Percentiles rank a stretch among this genome's conserved stretches.
phyloP scores from a whole-genome alignment of 2,329 filamentous ascomycete species.

The Aspergillus luchuensis region DNA sequence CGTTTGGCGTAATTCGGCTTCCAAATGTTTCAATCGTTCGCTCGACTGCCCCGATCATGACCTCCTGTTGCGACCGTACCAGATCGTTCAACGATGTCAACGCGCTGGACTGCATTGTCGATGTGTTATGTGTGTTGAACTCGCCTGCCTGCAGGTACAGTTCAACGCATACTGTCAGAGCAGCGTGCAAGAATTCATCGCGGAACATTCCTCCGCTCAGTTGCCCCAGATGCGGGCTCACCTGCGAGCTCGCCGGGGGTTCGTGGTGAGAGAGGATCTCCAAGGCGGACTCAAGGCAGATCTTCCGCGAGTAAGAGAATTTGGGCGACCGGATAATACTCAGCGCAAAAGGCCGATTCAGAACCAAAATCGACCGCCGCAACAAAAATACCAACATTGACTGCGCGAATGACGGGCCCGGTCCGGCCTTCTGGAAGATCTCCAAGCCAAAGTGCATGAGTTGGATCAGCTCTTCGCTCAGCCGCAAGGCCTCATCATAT shows the following conservation, averaged over 20 bases:
- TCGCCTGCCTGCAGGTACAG: conserved; percentile 35
- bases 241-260: conserved; percentile 22
- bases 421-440: conserved; percentile 27
- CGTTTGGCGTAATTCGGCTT: conserved; percentile 27
- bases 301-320: conserved; percentile 42
- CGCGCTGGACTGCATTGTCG: conserved; percentile 13
- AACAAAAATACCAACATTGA: conserved; percentile 54
- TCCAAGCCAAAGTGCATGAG: conserved; percentile 26
- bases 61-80: conserved; percentile 34
- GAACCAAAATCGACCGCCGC: conserved; percentile 57
- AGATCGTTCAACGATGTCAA: conserved; percentile 30
- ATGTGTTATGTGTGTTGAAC: conserved; percentile 15
- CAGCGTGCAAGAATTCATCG: conserved; percentile 37
- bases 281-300: conserved; percentile 39
- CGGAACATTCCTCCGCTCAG: conserved; percentile 40
- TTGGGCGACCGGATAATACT: conserved; percentile 36
- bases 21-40: conserved; percentile 32
- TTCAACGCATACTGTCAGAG: conserved; percentile 37
- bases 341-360: conserved; percentile 52
- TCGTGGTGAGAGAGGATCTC: conserved; percentile 38
- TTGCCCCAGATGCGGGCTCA: conserved; percentile 33
- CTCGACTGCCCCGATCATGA: conserved; percentile 34
- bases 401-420: conserved; percentile 29
- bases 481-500: conserved; percentile 37
- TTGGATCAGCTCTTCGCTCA: conserved; percentile 32